phyloP scores from a whole-genome alignment of 2,329 filamentous ascomycete genomes.

The Coniochaeta sp. region DNA sequence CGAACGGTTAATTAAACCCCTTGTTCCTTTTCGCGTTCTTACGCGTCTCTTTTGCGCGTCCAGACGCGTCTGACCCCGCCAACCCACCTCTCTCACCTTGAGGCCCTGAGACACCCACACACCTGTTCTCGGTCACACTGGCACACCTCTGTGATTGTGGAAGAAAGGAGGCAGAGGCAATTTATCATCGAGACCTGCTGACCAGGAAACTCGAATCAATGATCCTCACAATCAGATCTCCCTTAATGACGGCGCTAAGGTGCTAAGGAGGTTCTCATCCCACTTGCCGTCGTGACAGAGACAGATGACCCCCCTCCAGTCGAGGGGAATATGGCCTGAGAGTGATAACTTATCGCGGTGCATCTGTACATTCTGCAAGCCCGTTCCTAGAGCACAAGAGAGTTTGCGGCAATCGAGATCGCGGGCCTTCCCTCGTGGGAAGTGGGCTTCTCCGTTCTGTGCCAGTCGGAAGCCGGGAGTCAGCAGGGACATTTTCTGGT shows the following conservation, averaged over 20 bases:
- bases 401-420: not conserved
- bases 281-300: not conserved
- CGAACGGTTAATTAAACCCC: slow-evolving; percentile 9
- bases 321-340: not conserved
- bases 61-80: slow-evolving; percentile 11
- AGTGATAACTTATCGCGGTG: not conserved
- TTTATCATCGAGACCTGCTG: not conserved
- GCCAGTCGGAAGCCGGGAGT: no score
- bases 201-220: slow-evolving; percentile 6
- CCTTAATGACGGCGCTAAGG: not conserved
- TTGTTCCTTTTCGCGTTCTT: slow-evolving; percentile 13
- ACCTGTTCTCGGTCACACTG: not conserved
- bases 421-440: slow-evolving; percentile 1
- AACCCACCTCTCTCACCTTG: slow-evolving; percentile 3
- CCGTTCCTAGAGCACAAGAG: not conserved
- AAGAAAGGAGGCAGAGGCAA: not conserved
- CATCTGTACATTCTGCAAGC: slow-evolving; percentile 1
- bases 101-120: no score
- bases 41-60: slow-evolving; percentile 6
- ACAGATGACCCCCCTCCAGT: not conserved
- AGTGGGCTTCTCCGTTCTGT: no score
- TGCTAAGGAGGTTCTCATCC: not conserved
- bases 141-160: no score
- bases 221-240: slow-evolving; percentile 8
- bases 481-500: no score